Percentiles rank a stretch among this genome's conserved stretches.
Evolutionary conservation across 2,329 filamentous ascomycete species (phyloP).

Genomic region (Blastomyces emzantsi): DNA sequence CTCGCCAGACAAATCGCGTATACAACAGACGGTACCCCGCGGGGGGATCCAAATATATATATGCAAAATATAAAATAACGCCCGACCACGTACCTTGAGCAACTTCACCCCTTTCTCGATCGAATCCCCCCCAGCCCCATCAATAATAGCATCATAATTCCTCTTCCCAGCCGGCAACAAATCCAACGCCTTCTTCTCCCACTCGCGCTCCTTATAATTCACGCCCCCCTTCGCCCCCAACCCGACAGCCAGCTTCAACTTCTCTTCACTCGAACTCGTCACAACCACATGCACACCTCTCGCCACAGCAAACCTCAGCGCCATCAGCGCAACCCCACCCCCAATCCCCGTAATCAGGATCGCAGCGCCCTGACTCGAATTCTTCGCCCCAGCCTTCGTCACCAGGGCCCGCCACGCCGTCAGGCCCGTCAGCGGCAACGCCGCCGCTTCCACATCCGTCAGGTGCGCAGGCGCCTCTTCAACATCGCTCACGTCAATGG

Average conservation of each 20-base stretch:
- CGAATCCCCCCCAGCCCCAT: conserved; percentile 82
- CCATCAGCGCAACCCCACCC: conserved; percentile 79
- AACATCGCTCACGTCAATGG: conserved; percentile 61
- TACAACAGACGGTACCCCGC: neutral
- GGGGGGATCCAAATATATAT: neutral
- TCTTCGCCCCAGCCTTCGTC: conserved; percentile 59
- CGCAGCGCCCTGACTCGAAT: conserved; percentile 52
- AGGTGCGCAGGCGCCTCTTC: conserved; percentile 69
- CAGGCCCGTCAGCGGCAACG: conserved; percentile 72
- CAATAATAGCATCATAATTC: conserved; percentile 73
- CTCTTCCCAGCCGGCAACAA: conserved; percentile 54
- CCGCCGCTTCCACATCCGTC: conserved; percentile 64
- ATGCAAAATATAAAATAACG: conserved; percentile 14
- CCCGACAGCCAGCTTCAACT: conserved; percentile 60
- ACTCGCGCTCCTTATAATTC: conserved; percentile 65
- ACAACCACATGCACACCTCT: conserved; percentile 72
- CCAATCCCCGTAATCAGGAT: conserved; percentile 86
- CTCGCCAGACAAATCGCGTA: neutral
- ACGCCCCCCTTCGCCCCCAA: conserved; percentile 78
- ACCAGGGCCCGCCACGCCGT: conserved; percentile 83
- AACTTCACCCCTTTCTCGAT: conserved; percentile 59
- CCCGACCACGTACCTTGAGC: conserved; percentile 51
- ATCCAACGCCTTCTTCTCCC: conserved; percentile 65
- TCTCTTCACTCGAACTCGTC: conserved; percentile 63
- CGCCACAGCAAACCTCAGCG: conserved; percentile 67